These are phyloP conservation scores for Sporothrix inflata DNA, from an alignment of 2,329 filamentous ascomycete genomes.

Conservation along the genomic window DNA sequence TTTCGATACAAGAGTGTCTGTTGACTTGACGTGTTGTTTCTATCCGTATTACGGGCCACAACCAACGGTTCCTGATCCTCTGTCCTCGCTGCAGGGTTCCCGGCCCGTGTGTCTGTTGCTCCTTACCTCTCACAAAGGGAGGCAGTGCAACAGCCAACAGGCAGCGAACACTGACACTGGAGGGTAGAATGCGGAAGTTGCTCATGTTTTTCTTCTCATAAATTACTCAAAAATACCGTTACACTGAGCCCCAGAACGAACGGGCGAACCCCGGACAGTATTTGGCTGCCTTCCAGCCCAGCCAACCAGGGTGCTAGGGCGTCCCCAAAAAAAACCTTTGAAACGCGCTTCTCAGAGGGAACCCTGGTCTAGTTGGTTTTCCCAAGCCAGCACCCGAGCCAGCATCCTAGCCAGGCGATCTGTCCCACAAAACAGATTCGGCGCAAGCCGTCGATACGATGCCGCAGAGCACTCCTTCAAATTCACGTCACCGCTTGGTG, in stretches of 20 bases:
- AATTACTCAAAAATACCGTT: slow-evolving; percentile 8
- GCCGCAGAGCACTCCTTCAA: not conserved
- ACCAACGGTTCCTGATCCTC: not conserved
- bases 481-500: not conserved
- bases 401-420: slow-evolving; percentile 10
- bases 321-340: not conserved
- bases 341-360: slow-evolving; percentile 1
- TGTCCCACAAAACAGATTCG: slow-evolving; percentile 11
- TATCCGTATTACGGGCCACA: not conserved
- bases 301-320: not conserved
- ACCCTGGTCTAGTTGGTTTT: slow-evolving; percentile 5
- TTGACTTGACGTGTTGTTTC: not conserved
- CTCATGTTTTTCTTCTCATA: not conserved
- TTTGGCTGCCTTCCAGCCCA: not conserved
- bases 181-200: not conserved
- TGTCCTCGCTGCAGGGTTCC: not conserved
- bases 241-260: not conserved
- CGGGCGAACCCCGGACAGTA: not conserved
- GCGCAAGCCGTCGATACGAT: not conserved
- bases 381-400: not conserved
- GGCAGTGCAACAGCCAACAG: slow-evolving; percentile 10
- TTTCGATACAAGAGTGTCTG: not conserved
- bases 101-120: not conserved
- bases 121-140: not conserved
- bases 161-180: not conserved